A percentile compares a stretch with the other conserved stretches of the same genome.
Conservation (phyloP, 1,284 basidiomycete genomes). For the Heimioporus retisporus region DNA sequence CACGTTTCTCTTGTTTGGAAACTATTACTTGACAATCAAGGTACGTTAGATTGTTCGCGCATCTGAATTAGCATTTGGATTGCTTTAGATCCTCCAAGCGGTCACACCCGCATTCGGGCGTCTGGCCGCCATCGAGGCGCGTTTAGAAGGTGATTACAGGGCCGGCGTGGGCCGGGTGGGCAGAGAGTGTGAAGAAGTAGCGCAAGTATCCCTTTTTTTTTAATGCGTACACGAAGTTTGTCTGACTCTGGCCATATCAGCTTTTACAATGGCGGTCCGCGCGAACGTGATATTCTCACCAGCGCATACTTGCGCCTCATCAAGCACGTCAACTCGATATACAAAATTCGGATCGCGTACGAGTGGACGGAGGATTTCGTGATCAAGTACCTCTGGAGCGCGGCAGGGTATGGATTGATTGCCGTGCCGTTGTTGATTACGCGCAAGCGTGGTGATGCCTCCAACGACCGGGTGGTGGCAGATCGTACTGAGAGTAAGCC, state of each 20-base stretch:
- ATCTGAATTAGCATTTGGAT: no score
- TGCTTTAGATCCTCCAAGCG: slow-evolving; percentile 72
- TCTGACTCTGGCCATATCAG: slow-evolving; percentile 47
- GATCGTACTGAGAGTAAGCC: slow-evolving; percentile 71
- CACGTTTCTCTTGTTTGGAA: slow-evolving; percentile 82
- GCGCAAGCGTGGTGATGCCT: slow-evolving; percentile 34
- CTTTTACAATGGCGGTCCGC: slow-evolving; percentile 92
- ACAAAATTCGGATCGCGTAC: slow-evolving; percentile 90
- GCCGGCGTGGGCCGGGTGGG: slow-evolving; percentile 91
- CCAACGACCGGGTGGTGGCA: slow-evolving; percentile 55
- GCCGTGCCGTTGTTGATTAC: slow-evolving; percentile 88
- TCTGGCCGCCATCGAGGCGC: slow-evolving; percentile 91
- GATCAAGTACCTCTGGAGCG: slow-evolving; percentile 96
- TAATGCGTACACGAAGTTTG: no score
- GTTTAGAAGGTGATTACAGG: slow-evolving; percentile 91
- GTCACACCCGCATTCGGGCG: slow-evolving; percentile 97
- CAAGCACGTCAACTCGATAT: slow-evolving; percentile 92
- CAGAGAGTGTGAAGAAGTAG: slow-evolving; percentile 94
- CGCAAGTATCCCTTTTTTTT: slow-evolving; percentile 59
- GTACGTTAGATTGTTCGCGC: slow-evolving; percentile 15
- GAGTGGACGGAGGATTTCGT: slow-evolving; percentile 96
- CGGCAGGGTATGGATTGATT: slow-evolving; percentile 90
- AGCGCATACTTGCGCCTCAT: slow-evolving; percentile 86
- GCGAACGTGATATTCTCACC: slow-evolving; percentile 89
- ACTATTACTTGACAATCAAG: slow-evolving; percentile 87